Percentiles rank a stretch among this genome's conserved stretches.
Conservation (phyloP, 148 eudicot genomes). For the Rhododendron kiyosumense region DNA sequence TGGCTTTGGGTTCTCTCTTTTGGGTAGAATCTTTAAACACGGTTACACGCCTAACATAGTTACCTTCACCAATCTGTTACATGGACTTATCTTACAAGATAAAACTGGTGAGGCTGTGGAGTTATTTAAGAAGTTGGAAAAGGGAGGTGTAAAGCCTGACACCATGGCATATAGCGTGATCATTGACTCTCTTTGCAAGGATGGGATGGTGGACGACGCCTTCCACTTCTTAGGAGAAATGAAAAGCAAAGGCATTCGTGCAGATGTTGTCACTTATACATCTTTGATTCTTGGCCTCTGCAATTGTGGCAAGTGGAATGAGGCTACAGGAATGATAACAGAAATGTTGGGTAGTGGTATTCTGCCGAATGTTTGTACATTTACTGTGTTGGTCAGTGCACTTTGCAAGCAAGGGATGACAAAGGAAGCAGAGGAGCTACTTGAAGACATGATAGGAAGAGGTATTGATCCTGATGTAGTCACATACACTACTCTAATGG, state of each 20-base stretch:
- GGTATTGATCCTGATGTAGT: neutral
- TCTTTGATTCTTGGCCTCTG: conserved; percentile 9
- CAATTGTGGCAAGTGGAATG: neutral
- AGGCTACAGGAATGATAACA: neutral
- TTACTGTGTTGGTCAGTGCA: neutral
- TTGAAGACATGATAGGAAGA: neutral
- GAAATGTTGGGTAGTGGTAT: conserved; percentile 3
- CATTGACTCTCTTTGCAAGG: conserved; percentile 7
- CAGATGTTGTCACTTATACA: conserved; percentile 5
- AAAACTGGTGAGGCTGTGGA: neutral
- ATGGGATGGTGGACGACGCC: conserved; percentile 8
- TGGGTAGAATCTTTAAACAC: neutral
- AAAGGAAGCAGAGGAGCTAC: neutral
- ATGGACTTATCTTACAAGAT: neutral
- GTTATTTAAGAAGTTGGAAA: neutral
- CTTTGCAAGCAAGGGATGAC: conserved; percentile 11
- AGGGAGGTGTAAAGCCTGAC: neutral
- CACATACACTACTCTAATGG: conserved; percentile 5
- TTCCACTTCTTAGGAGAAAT: neutral
- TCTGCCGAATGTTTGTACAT: neutral
- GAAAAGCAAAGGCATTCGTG: neutral
- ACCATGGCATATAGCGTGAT: neutral
- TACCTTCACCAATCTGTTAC: neutral
- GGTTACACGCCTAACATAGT: neutral
- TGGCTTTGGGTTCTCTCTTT: neutral